phyloP scores from a whole-genome alignment of 768 basidiomycete species.

The Amanita polypyramis region DNA sequence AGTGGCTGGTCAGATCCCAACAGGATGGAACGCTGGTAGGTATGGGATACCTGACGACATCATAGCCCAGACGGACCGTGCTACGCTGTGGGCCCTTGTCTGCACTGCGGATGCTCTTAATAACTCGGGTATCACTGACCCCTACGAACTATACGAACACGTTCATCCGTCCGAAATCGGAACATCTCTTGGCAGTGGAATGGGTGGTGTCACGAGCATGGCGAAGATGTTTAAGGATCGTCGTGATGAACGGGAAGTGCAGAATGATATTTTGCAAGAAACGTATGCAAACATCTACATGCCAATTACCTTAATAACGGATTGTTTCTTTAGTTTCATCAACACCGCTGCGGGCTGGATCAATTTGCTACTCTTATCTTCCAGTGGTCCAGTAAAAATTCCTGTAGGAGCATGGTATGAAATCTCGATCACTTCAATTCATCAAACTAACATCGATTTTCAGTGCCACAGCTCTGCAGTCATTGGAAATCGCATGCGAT shows the following conservation, averaged over 20 bases:
- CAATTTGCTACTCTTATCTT: slow-evolving; percentile 88
- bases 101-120: slow-evolving; percentile 93
- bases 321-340: slow-evolving; percentile 62
- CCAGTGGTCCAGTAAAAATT: slow-evolving; percentile 97
- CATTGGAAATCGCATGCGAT: slow-evolving; percentile 96
- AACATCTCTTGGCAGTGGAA: slow-evolving; percentile 88
- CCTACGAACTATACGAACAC: slow-evolving; percentile 95
- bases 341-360: slow-evolving; percentile 99
- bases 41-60: slow-evolving; percentile 98
- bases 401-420: slow-evolving; percentile 95
- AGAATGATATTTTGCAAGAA: slow-evolving; percentile 97
- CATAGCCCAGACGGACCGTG: slow-evolving; percentile 86
- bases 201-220: slow-evolving; percentile 91
- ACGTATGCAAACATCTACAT: slow-evolving; percentile 49
- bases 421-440: slow-evolving; percentile 2
- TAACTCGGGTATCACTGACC: slow-evolving; percentile 94
- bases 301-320: slow-evolving; percentile 5
- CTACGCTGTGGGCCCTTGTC: slow-evolving; percentile 90
- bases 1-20: slow-evolving; percentile 94
- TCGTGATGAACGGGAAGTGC: slow-evolving; percentile 94
- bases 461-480: slow-evolving; percentile 95
- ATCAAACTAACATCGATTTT: slow-evolving; percentile 3
- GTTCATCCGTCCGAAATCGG: slow-evolving; percentile 97
- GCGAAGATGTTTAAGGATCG: slow-evolving; percentile 99
- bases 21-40: slow-evolving; percentile 93